Evolutionary conservation across 1,139 yeast genomes (phyloP).

Genomic region (Meyerozyma smithsonii): DNA sequence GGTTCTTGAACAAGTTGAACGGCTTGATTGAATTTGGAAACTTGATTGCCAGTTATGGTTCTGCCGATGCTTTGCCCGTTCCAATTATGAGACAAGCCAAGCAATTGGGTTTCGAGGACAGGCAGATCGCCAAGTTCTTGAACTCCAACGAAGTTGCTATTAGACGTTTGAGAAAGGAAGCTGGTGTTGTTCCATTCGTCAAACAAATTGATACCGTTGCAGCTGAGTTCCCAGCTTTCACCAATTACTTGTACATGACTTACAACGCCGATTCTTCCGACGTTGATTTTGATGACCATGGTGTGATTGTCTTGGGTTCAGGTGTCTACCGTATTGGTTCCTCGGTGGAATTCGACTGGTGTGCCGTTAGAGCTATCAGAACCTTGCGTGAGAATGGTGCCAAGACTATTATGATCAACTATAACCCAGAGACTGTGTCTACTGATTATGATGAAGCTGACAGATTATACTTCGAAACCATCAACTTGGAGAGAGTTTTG

Average conservation of each 20-base stretch:
- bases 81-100: constrained; percentile 76
- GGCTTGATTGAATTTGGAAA: constrained; percentile 68
- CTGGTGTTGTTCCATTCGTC: constrained; percentile 86
- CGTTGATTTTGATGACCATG: constrained; percentile 77
- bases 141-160: constrained; percentile 91
- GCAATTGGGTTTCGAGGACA: constrained; percentile 95
- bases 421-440: constrained; percentile 97
- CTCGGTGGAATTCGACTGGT: constrained; percentile 93
- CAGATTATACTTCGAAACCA: constrained; percentile 92
- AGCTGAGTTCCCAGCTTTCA: constrained; percentile 96
- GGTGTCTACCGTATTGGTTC: constrained; percentile 96
- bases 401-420: constrained; percentile 95
- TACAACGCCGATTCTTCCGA: constrained; percentile 92
- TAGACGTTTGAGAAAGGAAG: constrained; percentile 84
- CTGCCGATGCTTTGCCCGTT: constrained; percentile 57
- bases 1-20: constrained; percentile 89
- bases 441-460: constrained; percentile 99
- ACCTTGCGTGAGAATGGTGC: constrained; percentile 82
- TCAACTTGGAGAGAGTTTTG: constrained; percentile 89
- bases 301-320: constrained; percentile 86
- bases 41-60: constrained; percentile 54
- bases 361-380: constrained; percentile 94
- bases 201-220: constrained; percentile 98
- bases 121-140: constrained; percentile 89
- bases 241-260: constrained; percentile 92